These are phyloP conservation scores for Apiotrichum gracile DNA, from an alignment of 1,284 basidiomycete species.

Conservation along the genomic window DNA sequence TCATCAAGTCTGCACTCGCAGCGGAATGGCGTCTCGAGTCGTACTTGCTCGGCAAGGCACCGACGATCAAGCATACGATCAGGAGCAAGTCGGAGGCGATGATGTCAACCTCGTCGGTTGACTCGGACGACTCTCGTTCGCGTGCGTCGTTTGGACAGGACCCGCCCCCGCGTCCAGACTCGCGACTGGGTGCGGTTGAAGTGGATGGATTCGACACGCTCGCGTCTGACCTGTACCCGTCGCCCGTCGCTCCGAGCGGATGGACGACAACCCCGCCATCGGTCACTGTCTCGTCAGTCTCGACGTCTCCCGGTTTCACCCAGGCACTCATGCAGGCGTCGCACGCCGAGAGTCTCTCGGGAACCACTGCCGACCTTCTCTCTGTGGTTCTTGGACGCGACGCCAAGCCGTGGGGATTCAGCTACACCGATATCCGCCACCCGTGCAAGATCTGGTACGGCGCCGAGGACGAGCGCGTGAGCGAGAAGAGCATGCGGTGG, in stretches of 20 bases:
- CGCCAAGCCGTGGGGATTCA: conserved; percentile 49
- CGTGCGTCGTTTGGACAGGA: conserved; percentile 4
- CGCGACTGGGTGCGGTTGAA: background rate
- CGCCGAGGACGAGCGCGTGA: conserved; percentile 85
- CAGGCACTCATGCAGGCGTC: conserved; percentile 85
- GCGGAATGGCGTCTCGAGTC: conserved; percentile 95
- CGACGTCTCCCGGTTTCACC: conserved; percentile 36
- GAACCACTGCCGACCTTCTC: conserved; percentile 82
- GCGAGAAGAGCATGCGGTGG: conserved; percentile 78
- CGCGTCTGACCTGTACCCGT: conserved; percentile 2
- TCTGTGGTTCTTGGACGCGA: conserved; percentile 78
- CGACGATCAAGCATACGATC: conserved; percentile 49
- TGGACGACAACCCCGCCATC: background rate
- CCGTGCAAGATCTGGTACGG: conserved; percentile 89
- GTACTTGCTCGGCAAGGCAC: conserved; percentile 93
- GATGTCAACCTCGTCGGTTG: conserved; percentile 7
- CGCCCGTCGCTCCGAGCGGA: background rate
- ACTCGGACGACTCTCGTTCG: conserved; percentile 7
- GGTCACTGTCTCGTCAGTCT: background rate
- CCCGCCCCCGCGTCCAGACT: background rate
- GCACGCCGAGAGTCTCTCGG: conserved; percentile 85
- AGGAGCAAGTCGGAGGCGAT: conserved; percentile 3
- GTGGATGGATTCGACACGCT: conserved; percentile 8
- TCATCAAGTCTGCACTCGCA: conserved; percentile 90
- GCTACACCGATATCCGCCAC: conserved; percentile 61